A percentile compares a stretch with the other conserved stretches of the same genome.
phyloP scores from a whole-genome alignment of 495 filamentous ascomycete genomes.

The Evansstolkia leycettana region DNA sequence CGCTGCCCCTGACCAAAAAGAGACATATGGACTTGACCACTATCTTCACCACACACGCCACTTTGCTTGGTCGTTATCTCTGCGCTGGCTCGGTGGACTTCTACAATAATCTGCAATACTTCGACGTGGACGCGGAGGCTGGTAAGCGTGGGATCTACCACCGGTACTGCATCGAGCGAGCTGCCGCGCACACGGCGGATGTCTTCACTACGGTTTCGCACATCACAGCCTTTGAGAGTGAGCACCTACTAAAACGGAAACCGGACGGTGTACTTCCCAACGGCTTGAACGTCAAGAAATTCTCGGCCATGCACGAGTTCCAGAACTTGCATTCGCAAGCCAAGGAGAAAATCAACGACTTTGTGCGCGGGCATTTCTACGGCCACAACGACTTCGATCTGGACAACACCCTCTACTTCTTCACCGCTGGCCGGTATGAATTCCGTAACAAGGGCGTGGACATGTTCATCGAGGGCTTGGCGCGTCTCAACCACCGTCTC shows the following conservation, averaged over 20 bases:
- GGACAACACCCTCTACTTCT: constrained; percentile 96
- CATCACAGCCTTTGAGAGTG: constrained; percentile 95
- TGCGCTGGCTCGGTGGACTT: constrained; percentile 97
- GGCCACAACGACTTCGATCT: constrained; percentile 95
- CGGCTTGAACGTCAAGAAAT: constrained; percentile 96
- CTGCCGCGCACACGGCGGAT: constrained; percentile 78
- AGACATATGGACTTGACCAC: constrained; percentile 93
- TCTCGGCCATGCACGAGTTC: constrained; percentile 97
- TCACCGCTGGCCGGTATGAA: constrained; percentile 93
- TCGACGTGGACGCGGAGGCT: constrained; percentile 93
- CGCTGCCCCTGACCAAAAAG: constrained; percentile 81
- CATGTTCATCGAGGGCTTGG: constrained; percentile 97
- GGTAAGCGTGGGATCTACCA: constrained; percentile 98
- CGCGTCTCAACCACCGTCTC: constrained; percentile 84
- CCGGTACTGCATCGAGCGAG: constrained; percentile 94
- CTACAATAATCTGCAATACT: constrained; percentile 97
- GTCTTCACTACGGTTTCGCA: constrained; percentile 98
- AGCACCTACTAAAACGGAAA: constrained; percentile 95
- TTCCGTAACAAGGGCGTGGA: constrained; percentile 97
- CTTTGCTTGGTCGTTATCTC: constrained; percentile 85
- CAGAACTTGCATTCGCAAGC: constrained; percentile 94
- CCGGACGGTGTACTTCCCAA: constrained; percentile 95
- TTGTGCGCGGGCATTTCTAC: constrained; percentile 96
- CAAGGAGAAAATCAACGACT: constrained; percentile 96
- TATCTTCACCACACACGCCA: constrained; percentile 97